These are phyloP conservation scores for Phalaenopsis hybrid DNA, from an alignment of 116 monocot species.

Conservation along the genomic window DNA sequence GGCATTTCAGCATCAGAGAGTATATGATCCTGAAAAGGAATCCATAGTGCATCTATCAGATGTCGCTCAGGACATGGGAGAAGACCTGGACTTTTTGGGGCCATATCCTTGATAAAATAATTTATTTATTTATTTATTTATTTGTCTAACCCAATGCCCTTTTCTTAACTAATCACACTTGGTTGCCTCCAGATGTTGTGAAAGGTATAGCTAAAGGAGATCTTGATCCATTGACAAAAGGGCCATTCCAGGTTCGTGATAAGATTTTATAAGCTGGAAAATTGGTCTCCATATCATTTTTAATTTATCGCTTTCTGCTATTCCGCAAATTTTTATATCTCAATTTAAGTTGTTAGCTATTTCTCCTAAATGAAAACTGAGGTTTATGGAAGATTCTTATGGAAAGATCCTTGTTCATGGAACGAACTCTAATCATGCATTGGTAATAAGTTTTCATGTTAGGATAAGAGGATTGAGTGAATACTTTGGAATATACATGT, in stretches of 20 bases:
- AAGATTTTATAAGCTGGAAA: background rate
- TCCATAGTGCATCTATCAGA: conserved; percentile 67
- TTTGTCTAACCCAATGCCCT: background rate
- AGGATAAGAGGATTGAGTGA: background rate
- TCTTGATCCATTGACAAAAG: conserved; percentile 88
- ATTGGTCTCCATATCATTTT: background rate
- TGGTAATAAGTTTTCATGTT: background rate
- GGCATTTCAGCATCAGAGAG: conserved; percentile 89
- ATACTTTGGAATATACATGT: background rate
- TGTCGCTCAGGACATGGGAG: conserved; percentile 30
- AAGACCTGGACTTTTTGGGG: conserved; percentile 88
- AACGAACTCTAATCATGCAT: background rate
- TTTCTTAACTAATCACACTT: conserved; percentile 40
- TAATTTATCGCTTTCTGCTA: background rate
- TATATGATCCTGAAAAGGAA: conserved; percentile 75
- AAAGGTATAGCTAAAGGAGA: conserved; percentile 65
- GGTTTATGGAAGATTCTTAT: background rate
- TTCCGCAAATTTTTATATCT: background rate
- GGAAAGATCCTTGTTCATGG: background rate
- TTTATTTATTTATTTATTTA: background rate
- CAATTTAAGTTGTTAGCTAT: background rate
- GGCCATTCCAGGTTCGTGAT: conserved; percentile 65
- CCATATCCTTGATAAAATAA: conserved; percentile 80
- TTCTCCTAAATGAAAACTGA: background rate
- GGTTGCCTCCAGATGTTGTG: background rate